phyloP scores from a whole-genome alignment of 2,329 filamentous ascomycete species.

The Sporothrix curviconia region DNA sequence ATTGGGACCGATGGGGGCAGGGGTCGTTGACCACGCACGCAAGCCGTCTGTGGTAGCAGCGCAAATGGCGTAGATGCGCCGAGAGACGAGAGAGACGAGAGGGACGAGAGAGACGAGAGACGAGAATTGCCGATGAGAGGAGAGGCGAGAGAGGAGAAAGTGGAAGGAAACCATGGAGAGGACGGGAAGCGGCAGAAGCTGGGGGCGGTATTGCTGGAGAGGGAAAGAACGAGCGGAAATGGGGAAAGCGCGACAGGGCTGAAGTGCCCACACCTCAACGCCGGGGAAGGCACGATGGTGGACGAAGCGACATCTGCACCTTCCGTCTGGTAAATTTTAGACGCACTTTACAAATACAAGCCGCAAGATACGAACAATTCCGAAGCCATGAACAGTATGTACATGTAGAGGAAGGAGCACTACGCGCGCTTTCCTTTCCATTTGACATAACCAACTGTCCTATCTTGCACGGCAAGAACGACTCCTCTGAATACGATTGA shows the following conservation, averaged over 20 bases:
- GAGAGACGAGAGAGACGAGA: not conserved
- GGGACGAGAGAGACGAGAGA: not conserved
- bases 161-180: not conserved
- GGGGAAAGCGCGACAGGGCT: conserved; percentile 13
- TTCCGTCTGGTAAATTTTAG: not conserved
- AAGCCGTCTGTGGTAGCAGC: not conserved
- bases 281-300: not conserved
- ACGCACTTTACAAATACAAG: too few species aligned
- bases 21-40: not conserved
- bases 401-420: too few species aligned
- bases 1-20: not conserved
- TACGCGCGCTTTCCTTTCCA: too few species aligned
- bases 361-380: too few species aligned
- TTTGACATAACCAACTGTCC: too few species aligned
- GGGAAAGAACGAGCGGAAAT: not conserved
- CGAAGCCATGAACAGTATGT: too few species aligned
- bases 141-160: not conserved
- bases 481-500: too few species aligned
- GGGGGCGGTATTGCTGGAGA: conserved; percentile 6
- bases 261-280: not conserved
- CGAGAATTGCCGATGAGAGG: not conserved
- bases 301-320: too few species aligned
- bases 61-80: too few species aligned
- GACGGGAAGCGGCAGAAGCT: not conserved
- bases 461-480: too few species aligned